Base-by-base conservation (phyloP, 306 rosid species). In the Dalbergia cultrata region DNA sequence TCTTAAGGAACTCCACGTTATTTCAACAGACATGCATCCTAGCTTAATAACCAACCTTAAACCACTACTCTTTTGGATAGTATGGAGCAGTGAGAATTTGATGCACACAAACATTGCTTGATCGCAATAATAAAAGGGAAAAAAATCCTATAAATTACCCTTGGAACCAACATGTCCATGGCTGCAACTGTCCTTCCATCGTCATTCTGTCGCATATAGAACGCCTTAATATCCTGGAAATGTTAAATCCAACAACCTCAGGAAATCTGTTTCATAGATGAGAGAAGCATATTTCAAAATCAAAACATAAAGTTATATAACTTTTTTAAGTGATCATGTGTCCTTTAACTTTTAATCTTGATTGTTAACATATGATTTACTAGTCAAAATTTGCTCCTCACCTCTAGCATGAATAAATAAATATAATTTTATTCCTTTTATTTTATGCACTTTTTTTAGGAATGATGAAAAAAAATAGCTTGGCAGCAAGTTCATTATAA, bases 151-250 rank as follows among this genome's bases (percentile, higher is more conserved):
- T 35, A 80, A 18, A 34, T 85, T 91, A 95, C 99, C 97, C 77
- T 87, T 71, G 99, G 99, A 77, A 95, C 97, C 90, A 95, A 73
- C 94, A 95, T 76, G 85, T 95, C 99, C 99, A 95, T 95, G 37
- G 99, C 99, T 1, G 99, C 99, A 59, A 95, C 97, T 75, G 99
- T 95, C 83, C 81, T 93, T 54, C 91, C 97, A 74, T 95, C 99
- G 65, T 93, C 97, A 88, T 95, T 95, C 83, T 87, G 94, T 79
- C 99, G 90, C 99, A 95, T 93, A 70, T 95, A 95, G 86, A 95
- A 95, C 54, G 99, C 99, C 84, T 95, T 95, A 16, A 95, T 93
- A 80, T 93, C 97, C 99, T 95, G 93, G 73, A 83, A 84, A 80
- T 62, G 31, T 76, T 50, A 68, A 80, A 70, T 44, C 5, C 31